A percentile compares a stretch with the other conserved stretches of the same genome.
These are phyloP conservation scores for Rauvolfia tetraphylla DNA, from an alignment of 257 asterid species.

Conservation along the genomic window DNA sequence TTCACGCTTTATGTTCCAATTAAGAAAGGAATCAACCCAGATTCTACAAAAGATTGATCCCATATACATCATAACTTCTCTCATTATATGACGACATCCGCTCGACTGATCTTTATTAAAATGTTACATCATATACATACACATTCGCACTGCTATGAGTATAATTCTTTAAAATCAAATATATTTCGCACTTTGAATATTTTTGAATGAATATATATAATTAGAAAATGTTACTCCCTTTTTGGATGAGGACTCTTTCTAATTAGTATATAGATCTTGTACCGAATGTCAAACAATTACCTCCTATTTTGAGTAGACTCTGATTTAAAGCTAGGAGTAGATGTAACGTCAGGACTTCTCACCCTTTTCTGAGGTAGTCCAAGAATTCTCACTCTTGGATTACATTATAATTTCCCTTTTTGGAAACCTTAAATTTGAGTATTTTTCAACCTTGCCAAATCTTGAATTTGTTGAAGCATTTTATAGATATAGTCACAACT, in stretches of 20 bases:
- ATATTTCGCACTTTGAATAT: neutral
- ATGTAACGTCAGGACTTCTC: too few species aligned
- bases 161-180: too few species aligned
- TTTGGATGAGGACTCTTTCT: too few species aligned
- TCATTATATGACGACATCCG: conserved; percentile 6
- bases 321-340: too few species aligned
- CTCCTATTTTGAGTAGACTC: neutral
- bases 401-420: too few species aligned
- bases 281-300: too few species aligned
- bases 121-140: too few species aligned
- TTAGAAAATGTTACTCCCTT: too few species aligned
- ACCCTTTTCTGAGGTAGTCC: neutral
- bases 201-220: neutral
- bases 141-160: too few species aligned
- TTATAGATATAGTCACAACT: too few species aligned
- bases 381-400: neutral
- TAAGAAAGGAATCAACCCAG: conserved; percentile 23
- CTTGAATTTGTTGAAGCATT: neutral
- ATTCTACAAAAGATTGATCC: conserved; percentile 14
- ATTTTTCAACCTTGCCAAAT: neutral
- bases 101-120: neutral
- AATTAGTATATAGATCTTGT: neutral
- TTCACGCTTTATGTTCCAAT: conserved; percentile 12
- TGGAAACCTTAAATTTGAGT: too few species aligned
- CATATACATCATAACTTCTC: neutral